Base-by-base conservation (phyloP, 495 filamentous ascomycete species). In the Poronia punctata region DNA sequence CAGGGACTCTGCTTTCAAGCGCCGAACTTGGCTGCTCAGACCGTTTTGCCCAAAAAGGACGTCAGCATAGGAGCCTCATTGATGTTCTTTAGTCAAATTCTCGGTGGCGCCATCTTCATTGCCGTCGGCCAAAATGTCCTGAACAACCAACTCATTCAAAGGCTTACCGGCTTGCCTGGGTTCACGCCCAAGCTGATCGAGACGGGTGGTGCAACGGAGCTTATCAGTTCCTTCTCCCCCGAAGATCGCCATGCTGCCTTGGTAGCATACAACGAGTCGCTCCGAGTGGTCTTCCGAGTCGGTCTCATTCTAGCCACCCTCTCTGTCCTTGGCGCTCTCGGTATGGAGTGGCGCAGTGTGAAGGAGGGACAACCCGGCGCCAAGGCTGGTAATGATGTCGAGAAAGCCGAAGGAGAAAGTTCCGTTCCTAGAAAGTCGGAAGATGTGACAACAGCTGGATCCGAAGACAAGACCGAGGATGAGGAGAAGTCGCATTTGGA, bases 291-390 rank as follows among this genome's bases (percentile, higher is more conserved):
- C 0, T 90, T 83, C 52, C 76, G 78, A 46, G 74, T 88, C 1
- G 68, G 68, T 26, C 62, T 85, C 31, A 74, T 81, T 1, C 66
- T 83, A 53, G 66, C 73, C 9, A 69, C 66, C 3, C 28, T 85
- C 11, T 68, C 71, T 0, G 58, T 83, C 1, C 5, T 87, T 19
- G 83, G 74, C 11, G 66, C 75, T 1, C 56, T 73, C 9, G 65
- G 70, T 4, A 65, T 92, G 34, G 75, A 89, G 60, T 93, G 85
- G 85, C 71, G 71, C 48, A 82, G 72, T 27, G 80, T 94, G n/a
- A 88, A 88, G 67, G 79, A 80, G 12, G 42, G 28, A 17, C 23
- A 35, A 9, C 29, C 37, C 5, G n/a, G 22, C 11, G 12, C 34
- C 15, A 38, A 46, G 9, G 16, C 14, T 10, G 11, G 41, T 18